Base-by-base conservation (phyloP, 139 green algal genomes). In the Coccomyxa sp. region DNA sequence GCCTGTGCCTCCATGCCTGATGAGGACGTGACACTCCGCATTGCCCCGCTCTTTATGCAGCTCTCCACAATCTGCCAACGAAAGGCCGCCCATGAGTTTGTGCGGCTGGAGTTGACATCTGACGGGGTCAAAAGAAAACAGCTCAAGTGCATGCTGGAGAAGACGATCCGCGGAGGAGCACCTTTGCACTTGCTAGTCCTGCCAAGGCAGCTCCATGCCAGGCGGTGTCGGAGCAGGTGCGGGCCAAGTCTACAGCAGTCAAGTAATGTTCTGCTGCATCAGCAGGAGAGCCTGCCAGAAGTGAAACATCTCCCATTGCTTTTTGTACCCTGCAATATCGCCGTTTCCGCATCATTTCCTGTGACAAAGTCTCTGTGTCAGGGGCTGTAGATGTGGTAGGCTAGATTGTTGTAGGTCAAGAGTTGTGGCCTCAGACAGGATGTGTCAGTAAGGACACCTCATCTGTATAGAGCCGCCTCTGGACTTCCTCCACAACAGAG, bases 271-370 rank as follows among this genome's bases (percentile, higher is more conserved):
- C 88, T 67, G 82, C 76, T 0, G 95, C 95, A 77, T 98, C 95
- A 15, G 82, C 32, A 0, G 95, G 91, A 0, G 90, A 94, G 10
- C 94, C 95, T 13, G 91, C 89, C 77, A 98, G 84, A 76, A 98
- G 87, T 79, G 88, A 92, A 83, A 92, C 86, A 84, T 98, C 95
- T 0, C 94, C 95, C 86, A 96, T 94, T 0, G 86, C 83, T 85
- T 98, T 98, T 78, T 94, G 89, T 68, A 97, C 87, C 76, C 95
- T 88, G 1, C 90, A 93, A 82, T 95, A 93, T 18, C 92, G 81
- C 71, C 84, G 89, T 84, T 90, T 92, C 23, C 85, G 86, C 45
- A 83, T 79, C 12, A 88, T 68, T 77, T 91, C 84, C 86, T 90
- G 84, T 59, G 67, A 11, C 0, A n/a, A 10, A 75, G 77, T 4